Conservation (phyloP, 73 alveolate genomes). For the Tetrahymena elliotti region DNA sequence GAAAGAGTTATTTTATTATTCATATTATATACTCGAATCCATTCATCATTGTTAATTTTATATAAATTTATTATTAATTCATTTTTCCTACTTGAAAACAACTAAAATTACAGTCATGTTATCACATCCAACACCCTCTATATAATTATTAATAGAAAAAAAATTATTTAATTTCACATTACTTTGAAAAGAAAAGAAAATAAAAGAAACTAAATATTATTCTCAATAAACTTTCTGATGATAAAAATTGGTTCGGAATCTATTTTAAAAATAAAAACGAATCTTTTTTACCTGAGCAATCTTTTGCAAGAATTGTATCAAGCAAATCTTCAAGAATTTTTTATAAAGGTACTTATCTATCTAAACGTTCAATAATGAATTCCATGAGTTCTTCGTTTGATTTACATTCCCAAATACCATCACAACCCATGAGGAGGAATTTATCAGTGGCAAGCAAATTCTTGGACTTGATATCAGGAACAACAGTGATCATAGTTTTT, state of each 20-base stretch:
- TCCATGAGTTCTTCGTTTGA: slow-evolving; percentile 6
- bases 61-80: background rate
- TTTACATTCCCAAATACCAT: slow-evolving; percentile 54
- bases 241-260: background rate
- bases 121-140: slow-evolving; percentile 39
- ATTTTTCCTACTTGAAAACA: background rate
- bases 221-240: no score
- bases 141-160: background rate
- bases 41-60: background rate
- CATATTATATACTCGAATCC: background rate
- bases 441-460: slow-evolving; percentile 29
- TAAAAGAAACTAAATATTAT: background rate
- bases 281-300: background rate
- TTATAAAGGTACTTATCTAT: background rate
- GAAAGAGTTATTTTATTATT: background rate
- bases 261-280: background rate
- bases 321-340: background rate
- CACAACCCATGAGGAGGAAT: slow-evolving; percentile 49
- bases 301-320: background rate
- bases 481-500: slow-evolving; percentile 59
- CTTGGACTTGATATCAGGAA: slow-evolving; percentile 75
- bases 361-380: background rate
- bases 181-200: background rate
- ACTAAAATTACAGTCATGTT: slow-evolving; percentile 35
- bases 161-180: no score